Percentiles rank a stretch among this genome's conserved stretches.
Conservation (phyloP, 192 early-diverging fungal genomes). For the Linnemannia zychae region DNA sequence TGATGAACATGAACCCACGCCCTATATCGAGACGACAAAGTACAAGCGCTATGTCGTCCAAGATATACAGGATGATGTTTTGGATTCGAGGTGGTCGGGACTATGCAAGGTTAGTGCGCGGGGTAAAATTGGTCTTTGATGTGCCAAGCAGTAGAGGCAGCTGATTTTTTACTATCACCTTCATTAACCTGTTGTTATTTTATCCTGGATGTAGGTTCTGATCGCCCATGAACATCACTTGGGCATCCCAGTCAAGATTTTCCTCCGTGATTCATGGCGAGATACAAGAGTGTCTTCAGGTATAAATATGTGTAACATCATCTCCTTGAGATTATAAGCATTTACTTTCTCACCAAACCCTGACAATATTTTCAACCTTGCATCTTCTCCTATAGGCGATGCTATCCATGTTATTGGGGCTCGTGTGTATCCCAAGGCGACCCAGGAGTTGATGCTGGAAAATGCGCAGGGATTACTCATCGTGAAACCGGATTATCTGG, state of each 20-base stretch:
- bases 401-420: constrained; percentile 71
- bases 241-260: not conserved
- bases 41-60: constrained; percentile 30
- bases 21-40: constrained; percentile 15
- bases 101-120: constrained; percentile 21
- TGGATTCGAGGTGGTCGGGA: constrained; percentile 19
- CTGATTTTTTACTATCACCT: too few relatives aligned
- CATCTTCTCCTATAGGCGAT: constrained; percentile 62
- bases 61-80: constrained; percentile 8
- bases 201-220: constrained; percentile 17
- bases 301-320: not conserved
- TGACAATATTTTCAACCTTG: too few relatives aligned
- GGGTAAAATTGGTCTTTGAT: too few relatives aligned
- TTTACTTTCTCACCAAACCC: not conserved
- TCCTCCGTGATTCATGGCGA: constrained; percentile 32
- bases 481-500: constrained; percentile 85
- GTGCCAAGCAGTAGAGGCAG: too few relatives aligned
- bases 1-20: not conserved
- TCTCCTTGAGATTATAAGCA: not conserved
- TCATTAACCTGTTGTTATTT: too few relatives aligned
- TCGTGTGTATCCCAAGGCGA: constrained; percentile 24
- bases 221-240: not conserved
- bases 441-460: constrained; percentile 66
- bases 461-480: constrained; percentile 72
- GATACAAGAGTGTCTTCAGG: constrained; percentile 4